phyloP scores from a whole-genome alignment of 1,284 basidiomycete species.

The Pseudozyma thailandica region DNA sequence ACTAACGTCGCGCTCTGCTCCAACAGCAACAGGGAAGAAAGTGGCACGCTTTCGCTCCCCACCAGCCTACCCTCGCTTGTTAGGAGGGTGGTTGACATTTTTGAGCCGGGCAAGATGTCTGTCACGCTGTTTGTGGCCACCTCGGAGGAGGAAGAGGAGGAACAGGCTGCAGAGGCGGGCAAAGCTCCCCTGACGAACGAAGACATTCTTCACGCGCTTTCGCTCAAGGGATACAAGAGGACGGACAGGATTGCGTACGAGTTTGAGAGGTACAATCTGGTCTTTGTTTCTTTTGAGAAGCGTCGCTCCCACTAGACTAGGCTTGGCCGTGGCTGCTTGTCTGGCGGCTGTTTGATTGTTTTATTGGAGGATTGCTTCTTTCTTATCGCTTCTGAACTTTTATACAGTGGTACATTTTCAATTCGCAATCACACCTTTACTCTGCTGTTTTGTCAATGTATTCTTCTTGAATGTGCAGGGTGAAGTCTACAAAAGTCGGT shows the following conservation, averaged over 20 bases:
- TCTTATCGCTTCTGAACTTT: no score
- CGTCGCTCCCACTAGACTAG: conserved; percentile 13
- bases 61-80: conserved; percentile 78
- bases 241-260: conserved; percentile 99
- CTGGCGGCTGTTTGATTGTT: not conserved
- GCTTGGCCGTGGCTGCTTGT: no score
- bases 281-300: conserved; percentile 71
- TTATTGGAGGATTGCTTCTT: not conserved
- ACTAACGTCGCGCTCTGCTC: conserved; percentile 87
- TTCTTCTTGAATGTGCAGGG: not conserved
- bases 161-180: conserved; percentile 26
- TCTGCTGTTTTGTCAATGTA: not conserved
- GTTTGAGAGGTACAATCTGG: conserved; percentile 93
- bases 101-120: conserved; percentile 86
- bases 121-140: conserved; percentile 89
- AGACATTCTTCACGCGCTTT: conserved; percentile 62
- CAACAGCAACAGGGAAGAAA: conserved; percentile 10
- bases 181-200: conserved; percentile 49
- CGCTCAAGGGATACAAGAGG: conserved; percentile 71
- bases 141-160: conserved; percentile 70
- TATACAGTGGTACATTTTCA: no score
- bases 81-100: conserved; percentile 87
- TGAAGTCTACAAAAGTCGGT: conserved; percentile 22
- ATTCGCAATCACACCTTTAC: no score
- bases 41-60: conserved; percentile 27